Conservation (phyloP, 2,329 filamentous ascomycete species). For the Apiospora marii region DNA sequence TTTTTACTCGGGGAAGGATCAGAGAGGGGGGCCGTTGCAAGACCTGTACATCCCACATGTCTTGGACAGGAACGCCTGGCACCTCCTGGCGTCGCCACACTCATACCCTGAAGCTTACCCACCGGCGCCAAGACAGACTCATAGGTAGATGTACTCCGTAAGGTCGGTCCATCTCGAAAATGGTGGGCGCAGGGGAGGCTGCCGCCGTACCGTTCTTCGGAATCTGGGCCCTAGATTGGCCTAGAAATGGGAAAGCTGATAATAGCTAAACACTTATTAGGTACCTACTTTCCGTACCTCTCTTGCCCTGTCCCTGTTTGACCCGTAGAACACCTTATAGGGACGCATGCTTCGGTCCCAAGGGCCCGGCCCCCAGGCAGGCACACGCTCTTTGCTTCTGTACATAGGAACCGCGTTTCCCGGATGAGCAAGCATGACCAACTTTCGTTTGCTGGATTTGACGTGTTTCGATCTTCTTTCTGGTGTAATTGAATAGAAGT, state of each 20-base stretch:
- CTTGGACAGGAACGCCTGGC: background rate
- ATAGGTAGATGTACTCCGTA: background rate
- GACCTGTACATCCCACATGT: slow-evolving; percentile 6
- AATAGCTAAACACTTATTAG: background rate
- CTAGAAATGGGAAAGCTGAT: background rate
- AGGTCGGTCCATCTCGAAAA: background rate
- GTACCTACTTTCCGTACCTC: background rate
- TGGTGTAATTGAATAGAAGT: slow-evolving; percentile 13
- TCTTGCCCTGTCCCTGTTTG: background rate
- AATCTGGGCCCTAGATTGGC: background rate
- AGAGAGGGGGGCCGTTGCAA: background rate
- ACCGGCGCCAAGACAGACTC: background rate
- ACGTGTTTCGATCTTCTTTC: background rate
- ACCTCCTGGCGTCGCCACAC: slow-evolving; percentile 7
- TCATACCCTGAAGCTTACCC: background rate
- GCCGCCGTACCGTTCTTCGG: background rate
- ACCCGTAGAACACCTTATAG: slow-evolving; percentile 11
- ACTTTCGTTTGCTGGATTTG: background rate
- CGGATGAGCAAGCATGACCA: background rate
- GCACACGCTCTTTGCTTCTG: background rate
- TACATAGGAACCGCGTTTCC: slow-evolving; percentile 8
- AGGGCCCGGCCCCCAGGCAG: background rate
- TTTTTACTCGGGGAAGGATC: background rate
- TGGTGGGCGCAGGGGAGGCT: slow-evolving; percentile 10
- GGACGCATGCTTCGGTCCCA: background rate